These are phyloP conservation scores for Roridomyces roridus DNA, from an alignment of 768 basidiomycete species.

Conservation along the genomic window DNA sequence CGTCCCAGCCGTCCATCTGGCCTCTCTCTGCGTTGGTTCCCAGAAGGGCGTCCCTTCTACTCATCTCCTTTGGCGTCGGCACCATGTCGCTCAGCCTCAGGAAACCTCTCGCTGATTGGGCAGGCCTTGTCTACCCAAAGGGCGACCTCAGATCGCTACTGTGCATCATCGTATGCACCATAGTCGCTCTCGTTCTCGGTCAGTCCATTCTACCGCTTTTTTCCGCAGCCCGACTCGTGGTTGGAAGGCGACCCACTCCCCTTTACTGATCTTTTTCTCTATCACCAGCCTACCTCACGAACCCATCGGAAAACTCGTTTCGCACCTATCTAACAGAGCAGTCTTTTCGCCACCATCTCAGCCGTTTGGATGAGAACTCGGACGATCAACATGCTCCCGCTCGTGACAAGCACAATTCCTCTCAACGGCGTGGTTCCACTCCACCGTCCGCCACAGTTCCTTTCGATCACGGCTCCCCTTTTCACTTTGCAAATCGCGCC, in stretches of 20 bases:
- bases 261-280: slow-evolving; percentile 16
- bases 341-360: slow-evolving; percentile 94
- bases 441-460: slow-evolving; percentile 30
- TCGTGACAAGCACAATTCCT: slow-evolving; percentile 31
- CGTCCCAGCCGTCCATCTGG: slow-evolving; percentile 38
- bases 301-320: slow-evolving; percentile 93
- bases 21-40: slow-evolving; percentile 42
- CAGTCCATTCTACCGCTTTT: slow-evolving; percentile 35
- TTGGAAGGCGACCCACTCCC: not conserved
- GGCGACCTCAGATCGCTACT: slow-evolving; percentile 75
- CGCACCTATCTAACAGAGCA: slow-evolving; percentile 96
- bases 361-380: slow-evolving; percentile 73
- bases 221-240: slow-evolving; percentile 4
- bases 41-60: slow-evolving; percentile 54
- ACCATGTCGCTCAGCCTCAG: slow-evolving; percentile 65
- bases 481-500: slow-evolving; percentile 93
- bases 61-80: slow-evolving; percentile 69
- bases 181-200: slow-evolving; percentile 78
- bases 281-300: slow-evolving; percentile 86
- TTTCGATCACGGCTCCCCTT: slow-evolving; percentile 51
- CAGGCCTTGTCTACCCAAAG: slow-evolving; percentile 56
- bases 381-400: slow-evolving; percentile 51
- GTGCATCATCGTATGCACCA: slow-evolving; percentile 69
- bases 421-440: slow-evolving; percentile 32
- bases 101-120: slow-evolving; percentile 57